These are phyloP conservation scores for Lumnitzera racemosa DNA, from an alignment of 345 rosid species.

Conservation along the genomic window DNA sequence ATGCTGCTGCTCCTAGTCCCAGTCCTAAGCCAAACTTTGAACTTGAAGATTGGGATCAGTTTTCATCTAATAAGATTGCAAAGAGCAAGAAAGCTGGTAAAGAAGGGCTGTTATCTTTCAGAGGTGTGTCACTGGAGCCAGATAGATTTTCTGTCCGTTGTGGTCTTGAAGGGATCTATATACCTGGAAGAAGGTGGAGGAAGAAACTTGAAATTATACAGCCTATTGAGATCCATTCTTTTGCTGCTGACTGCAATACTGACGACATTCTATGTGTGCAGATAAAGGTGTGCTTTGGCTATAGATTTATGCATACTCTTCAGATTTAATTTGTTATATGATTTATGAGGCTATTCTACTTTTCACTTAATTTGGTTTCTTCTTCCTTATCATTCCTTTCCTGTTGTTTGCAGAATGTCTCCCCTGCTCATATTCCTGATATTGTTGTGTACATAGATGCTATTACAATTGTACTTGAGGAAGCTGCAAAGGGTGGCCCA, in stretches of 20 bases:
- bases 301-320: too few species aligned
- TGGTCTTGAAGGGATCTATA: conserved; percentile 88
- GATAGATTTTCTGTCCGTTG: conserved; percentile 91
- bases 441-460: conserved; percentile 77
- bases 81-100: conserved; percentile 37
- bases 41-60: conserved; percentile 68
- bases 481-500: conserved; percentile 63
- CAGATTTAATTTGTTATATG: too few species aligned
- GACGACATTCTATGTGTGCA: conserved; percentile 93
- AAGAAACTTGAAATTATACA: conserved; percentile 89
- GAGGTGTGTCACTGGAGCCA: conserved; percentile 76
- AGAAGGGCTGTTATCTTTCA: conserved; percentile 75
- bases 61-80: conserved; percentile 40
- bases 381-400: conserved; percentile 6
- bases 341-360: neutral
- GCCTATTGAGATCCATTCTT: conserved; percentile 77
- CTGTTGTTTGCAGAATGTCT: conserved; percentile 62
- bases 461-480: conserved; percentile 80
- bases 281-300: conserved; percentile 61
- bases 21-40: conserved; percentile 75
- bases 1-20: conserved; percentile 58
- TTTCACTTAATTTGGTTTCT: conserved; percentile 3
- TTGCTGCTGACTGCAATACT: conserved; percentile 82
- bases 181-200: conserved; percentile 93
- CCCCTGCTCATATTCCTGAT: conserved; percentile 67